phyloP scores from a whole-genome alignment of 192 early-diverging fungal genomes.

The Backusella mclennaniae region DNA sequence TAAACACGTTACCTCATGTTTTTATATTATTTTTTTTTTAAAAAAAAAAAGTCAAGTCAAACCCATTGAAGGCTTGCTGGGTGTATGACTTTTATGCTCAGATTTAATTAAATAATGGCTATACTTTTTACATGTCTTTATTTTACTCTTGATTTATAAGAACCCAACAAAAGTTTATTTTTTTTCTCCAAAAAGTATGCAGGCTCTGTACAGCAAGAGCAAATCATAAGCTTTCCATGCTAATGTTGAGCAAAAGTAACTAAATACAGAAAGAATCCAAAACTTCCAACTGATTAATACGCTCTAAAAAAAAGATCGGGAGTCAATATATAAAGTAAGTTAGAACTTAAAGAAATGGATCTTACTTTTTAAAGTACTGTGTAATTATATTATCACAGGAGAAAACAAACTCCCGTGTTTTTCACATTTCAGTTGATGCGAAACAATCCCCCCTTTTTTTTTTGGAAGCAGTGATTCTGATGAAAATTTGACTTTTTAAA shows the following conservation, averaged over 20 bases:
- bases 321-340: neutral
- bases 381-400: neutral
- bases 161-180: neutral
- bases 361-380: conserved; percentile 4
- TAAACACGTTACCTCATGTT: neutral
- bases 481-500: too few species aligned
- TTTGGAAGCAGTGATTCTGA: neutral
- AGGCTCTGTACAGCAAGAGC: neutral
- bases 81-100: neutral
- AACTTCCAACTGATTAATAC: neutral
- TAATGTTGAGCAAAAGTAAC: neutral
- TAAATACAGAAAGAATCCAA: neutral
- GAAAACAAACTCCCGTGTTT: neutral
- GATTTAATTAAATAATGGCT: neutral
- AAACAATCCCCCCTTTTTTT: neutral
- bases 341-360: neutral
- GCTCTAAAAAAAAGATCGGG: neutral
- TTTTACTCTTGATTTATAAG: too few species aligned
- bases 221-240: neutral
- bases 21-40: neutral
- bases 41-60: neutral
- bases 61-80: neutral
- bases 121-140: too few species aligned
- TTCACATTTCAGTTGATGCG: neutral
- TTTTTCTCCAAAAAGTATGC: neutral